Evolutionary conservation across 2,329 filamentous ascomycete genomes (phyloP).

Genomic region (Westerdykella sp.): DNA sequence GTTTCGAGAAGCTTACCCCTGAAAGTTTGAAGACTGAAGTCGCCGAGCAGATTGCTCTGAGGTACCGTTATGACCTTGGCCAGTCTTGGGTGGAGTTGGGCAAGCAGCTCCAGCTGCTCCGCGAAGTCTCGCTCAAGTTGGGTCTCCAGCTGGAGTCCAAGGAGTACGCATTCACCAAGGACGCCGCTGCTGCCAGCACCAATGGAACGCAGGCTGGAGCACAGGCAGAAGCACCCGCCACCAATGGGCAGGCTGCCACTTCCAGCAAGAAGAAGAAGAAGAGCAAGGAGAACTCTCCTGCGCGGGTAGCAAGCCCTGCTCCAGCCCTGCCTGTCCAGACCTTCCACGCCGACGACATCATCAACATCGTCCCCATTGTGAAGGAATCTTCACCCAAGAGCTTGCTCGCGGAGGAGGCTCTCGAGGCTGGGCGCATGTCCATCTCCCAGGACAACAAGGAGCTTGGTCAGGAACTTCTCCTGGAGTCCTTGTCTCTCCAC

Average conservation of each 20-base stretch:
- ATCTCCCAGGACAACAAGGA: conserved; percentile 92
- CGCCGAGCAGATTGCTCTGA: conserved; percentile 60
- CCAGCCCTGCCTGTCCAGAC: conserved; percentile 50
- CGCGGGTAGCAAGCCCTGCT: conserved; percentile 37
- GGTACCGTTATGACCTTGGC: conserved; percentile 71
- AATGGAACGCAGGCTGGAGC: conserved; percentile 15
- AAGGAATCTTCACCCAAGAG: conserved; percentile 93
- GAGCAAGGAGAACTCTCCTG: conserved; percentile 50
- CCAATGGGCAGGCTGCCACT: conserved; percentile 36
- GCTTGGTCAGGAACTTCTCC: conserved; percentile 85
- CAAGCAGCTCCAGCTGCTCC: conserved; percentile 75
- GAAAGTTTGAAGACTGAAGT: conserved; percentile 64
- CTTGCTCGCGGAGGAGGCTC: conserved; percentile 84
- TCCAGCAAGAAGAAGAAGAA: conserved; percentile 48
- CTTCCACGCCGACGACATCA: conserved; percentile 77
- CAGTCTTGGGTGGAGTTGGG: conserved; percentile 61
- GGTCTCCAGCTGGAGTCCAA: conserved; percentile 82
- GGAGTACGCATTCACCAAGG: conserved; percentile 60
- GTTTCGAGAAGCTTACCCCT: conserved; percentile 73
- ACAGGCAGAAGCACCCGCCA: conserved; percentile 16
- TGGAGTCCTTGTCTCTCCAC: conserved; percentile 93
- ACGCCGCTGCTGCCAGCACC: conserved; percentile 11
- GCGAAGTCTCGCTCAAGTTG: conserved; percentile 81
- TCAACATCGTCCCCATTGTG: conserved; percentile 89
- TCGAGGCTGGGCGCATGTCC: conserved; percentile 95